These are phyloP conservation scores for Colletotrichum trifolii DNA, from an alignment of 2,329 filamentous ascomycete genomes.

Conservation along the genomic window DNA sequence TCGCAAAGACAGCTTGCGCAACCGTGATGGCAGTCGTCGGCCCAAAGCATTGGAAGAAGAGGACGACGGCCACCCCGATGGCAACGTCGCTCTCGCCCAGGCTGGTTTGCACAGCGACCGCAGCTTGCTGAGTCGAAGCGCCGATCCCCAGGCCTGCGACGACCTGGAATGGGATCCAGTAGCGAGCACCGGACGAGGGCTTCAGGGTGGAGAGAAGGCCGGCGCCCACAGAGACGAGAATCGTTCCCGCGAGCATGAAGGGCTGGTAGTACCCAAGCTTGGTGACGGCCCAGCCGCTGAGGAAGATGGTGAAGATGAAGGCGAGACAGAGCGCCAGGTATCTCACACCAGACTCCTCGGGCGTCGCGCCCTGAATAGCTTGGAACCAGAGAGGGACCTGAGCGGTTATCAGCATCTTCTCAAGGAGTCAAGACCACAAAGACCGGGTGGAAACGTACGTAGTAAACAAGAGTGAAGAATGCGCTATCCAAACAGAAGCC, in stretches of 20 bases:
- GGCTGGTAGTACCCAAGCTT: slow-evolving; percentile 49
- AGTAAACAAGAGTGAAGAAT: slow-evolving; percentile 24
- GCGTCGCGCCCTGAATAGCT: slow-evolving; percentile 46
- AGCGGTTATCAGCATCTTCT: too few relatives aligned
- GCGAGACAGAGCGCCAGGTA: slow-evolving; percentile 45
- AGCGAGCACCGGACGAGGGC: slow-evolving; percentile 40
- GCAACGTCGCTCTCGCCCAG: slow-evolving; percentile 4
- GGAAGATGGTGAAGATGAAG: slow-evolving; percentile 42
- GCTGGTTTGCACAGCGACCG: slow-evolving; percentile 20
- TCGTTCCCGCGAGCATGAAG: slow-evolving; percentile 45
- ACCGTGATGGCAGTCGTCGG: slow-evolving; percentile 18
- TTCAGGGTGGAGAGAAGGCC: slow-evolving; percentile 23
- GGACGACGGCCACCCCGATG: slow-evolving; percentile 15
- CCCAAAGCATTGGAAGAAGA: slow-evolving; percentile 26
- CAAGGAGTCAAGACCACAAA: too few relatives aligned
- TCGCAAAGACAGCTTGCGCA: slow-evolving; percentile 22
- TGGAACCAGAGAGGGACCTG: slow-evolving; percentile 49
- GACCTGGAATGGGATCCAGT: slow-evolving; percentile 46
- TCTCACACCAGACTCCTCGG: slow-evolving; percentile 46
- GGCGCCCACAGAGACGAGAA: slow-evolving; percentile 42
- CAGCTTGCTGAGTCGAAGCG: slow-evolving; percentile 23
- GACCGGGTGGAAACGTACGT: background rate
- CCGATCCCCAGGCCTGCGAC: slow-evolving; percentile 25
- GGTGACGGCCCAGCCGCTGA: slow-evolving; percentile 39
- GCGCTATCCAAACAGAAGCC: slow-evolving; percentile 40